A percentile compares a stretch with the other conserved stretches of the same genome.
Evolutionary conservation across 2,329 filamentous ascomycete species (phyloP).

Genomic region (Microdochium trichocladiopsis): DNA sequence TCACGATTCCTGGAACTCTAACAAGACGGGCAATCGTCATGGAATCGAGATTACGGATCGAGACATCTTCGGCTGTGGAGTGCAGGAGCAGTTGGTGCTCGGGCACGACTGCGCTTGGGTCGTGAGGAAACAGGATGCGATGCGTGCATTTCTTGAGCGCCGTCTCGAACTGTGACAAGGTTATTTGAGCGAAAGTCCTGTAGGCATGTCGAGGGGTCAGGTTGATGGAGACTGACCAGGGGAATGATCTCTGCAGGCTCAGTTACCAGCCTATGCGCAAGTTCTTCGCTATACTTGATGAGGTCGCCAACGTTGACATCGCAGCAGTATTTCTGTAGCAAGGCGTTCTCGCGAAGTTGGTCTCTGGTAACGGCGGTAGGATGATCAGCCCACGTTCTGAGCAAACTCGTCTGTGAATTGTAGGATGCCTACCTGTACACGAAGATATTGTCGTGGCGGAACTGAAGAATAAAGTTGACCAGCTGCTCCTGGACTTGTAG

Average conservation of each 20-base stretch:
- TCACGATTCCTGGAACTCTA: conserved; percentile 93
- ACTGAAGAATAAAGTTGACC: conserved; percentile 87
- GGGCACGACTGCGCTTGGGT: conserved; percentile 61
- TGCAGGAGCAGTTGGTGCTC: conserved; percentile 93
- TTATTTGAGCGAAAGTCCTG: not conserved
- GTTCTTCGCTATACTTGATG: conserved; percentile 92
- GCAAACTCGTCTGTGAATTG: not conserved
- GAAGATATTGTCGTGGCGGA: conserved; percentile 88
- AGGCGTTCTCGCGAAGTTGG: conserved; percentile 88
- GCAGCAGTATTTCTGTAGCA: conserved; percentile 91
- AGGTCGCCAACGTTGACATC: conserved; percentile 93
- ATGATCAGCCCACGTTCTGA: conserved; percentile 8
- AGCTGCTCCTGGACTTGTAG: conserved; percentile 71
- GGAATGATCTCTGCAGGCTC: conserved; percentile 92
- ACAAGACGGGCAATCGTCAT: conserved; percentile 92
- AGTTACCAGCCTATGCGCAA: conserved; percentile 81
- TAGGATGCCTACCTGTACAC: conserved; percentile 69
- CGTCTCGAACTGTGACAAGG: conserved; percentile 65
- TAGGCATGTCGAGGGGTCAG: not conserved
- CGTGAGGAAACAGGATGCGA: conserved; percentile 81
- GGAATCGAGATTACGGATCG: conserved; percentile 89
- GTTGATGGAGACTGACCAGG: conserved; percentile 54
- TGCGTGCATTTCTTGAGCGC: conserved; percentile 89
- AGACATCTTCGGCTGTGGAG: conserved; percentile 82
- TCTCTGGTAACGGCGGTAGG: conserved; percentile 55